phyloP scores from a whole-genome alignment of 2,329 filamentous ascomycete species.

The Talaromyces sp. region DNA sequence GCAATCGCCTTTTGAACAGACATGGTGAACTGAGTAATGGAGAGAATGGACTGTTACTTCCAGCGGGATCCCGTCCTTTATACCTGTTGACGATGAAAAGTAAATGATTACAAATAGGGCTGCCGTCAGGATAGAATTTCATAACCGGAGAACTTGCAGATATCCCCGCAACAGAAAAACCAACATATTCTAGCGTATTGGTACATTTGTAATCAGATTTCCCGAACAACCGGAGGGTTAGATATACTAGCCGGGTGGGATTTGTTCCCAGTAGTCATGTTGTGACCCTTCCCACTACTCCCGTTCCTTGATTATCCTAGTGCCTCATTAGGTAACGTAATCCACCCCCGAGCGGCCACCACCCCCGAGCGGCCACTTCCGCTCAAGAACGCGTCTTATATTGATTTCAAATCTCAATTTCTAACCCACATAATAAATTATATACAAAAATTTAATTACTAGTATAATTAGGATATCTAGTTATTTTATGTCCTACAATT shows the following conservation, averaged over 20 bases:
- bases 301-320: too few species aligned
- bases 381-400: too few species aligned
- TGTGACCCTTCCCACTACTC: too few species aligned
- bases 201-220: background rate
- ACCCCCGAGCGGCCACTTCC: too few species aligned
- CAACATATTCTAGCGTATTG: too few species aligned
- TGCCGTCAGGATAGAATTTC: background rate
- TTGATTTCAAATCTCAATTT: too few species aligned
- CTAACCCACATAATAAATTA: too few species aligned
- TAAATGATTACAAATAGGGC: background rate
- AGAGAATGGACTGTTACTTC: background rate
- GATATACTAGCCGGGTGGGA: background rate
- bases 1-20: slow-evolving; percentile 30
- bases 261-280: background rate
- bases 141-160: background rate
- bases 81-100: background rate
- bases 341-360: too few species aligned
- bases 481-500: too few species aligned
- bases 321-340: too few species aligned
- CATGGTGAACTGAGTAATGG: background rate
- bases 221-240: background rate
- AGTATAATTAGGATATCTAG: too few species aligned
- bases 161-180: background rate
- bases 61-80: background rate
- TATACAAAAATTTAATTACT: too few species aligned